Conservation (phyloP, 1,139 yeast genomes). For the Geotrichum macrosporum region DNA sequence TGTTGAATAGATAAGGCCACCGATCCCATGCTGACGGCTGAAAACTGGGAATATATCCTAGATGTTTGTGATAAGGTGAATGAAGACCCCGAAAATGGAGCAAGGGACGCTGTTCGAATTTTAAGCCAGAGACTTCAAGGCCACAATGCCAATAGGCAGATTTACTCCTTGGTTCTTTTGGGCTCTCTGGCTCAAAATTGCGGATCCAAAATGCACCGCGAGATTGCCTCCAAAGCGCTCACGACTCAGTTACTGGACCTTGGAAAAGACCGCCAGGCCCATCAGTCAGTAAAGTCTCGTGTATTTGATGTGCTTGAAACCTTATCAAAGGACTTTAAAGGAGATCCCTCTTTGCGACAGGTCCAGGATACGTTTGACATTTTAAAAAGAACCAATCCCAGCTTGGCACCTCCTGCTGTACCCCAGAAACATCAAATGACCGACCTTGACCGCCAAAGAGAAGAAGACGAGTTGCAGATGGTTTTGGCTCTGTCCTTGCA, state of each 20-base stretch:
- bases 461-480: slow-evolving; percentile 76
- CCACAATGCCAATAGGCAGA: slow-evolving; percentile 74
- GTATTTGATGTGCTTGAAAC: slow-evolving; percentile 67
- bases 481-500: slow-evolving; percentile 74
- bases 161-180: slow-evolving; percentile 66
- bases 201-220: slow-evolving; percentile 81
- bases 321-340: slow-evolving; percentile 51
- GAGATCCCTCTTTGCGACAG: slow-evolving; percentile 69
- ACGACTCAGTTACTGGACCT: slow-evolving; percentile 54
- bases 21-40: slow-evolving; percentile 71
- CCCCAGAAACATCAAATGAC: slow-evolving; percentile 58
- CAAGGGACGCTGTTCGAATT: slow-evolving; percentile 49
- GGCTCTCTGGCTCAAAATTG: slow-evolving; percentile 87
- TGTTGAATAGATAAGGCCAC: slow-evolving; percentile 58
- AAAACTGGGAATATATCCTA: slow-evolving; percentile 79
- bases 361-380: slow-evolving; percentile 57
- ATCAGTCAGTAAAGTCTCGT: slow-evolving; percentile 60
- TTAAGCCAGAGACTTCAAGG: slow-evolving; percentile 53
- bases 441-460: slow-evolving; percentile 49
- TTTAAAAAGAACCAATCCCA: slow-evolving; percentile 34
- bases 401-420: slow-evolving; percentile 47
- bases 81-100: slow-evolving; percentile 62
- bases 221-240: slow-evolving; percentile 68
- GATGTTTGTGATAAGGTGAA: slow-evolving; percentile 81
- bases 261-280: slow-evolving; percentile 56